A percentile compares a stretch with the other conserved stretches of the same genome.
Conservation (phyloP, 176 grass and related monocot genomes). For the Dactylis glomerata region DNA sequence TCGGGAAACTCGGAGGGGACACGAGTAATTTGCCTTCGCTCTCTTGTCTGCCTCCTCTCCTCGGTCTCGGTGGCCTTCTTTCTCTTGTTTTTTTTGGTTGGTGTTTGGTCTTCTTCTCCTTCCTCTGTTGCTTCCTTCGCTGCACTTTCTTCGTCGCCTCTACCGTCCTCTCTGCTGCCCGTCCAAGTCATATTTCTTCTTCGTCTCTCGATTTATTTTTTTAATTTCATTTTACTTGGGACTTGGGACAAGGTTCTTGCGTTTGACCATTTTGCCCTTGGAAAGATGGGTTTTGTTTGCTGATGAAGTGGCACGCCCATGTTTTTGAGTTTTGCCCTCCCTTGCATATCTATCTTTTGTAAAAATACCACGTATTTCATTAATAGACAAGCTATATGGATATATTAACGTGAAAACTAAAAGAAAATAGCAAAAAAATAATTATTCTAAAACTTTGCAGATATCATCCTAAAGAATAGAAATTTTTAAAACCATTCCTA, state of each 20-base stretch:
- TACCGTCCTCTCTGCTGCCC: slow-evolving; percentile 19
- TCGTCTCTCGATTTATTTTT: background rate
- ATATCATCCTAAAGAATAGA: too few species aligned
- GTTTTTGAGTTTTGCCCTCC: background rate
- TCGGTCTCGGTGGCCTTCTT: background rate
- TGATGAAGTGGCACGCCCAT: background rate
- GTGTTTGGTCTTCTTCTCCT: slow-evolving; percentile 18
- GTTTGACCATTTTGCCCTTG: slow-evolving; percentile 34
- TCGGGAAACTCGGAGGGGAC: slow-evolving; percentile 2
- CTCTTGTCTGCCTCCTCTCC: background rate
- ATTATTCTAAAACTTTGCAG: too few species aligned
- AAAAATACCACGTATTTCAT: too few species aligned
- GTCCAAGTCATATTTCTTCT: slow-evolving; percentile 22
- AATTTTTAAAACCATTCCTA: too few species aligned
- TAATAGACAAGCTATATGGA: too few species aligned
- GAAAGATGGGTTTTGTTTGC: slow-evolving; percentile 42
- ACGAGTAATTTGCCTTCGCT: background rate
- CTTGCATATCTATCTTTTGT: background rate
- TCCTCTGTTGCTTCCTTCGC: slow-evolving; percentile 23
- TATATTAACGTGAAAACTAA: too few species aligned
- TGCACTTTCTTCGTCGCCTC: slow-evolving; percentile 30
- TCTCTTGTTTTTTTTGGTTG: background rate
- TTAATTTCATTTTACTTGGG: background rate
- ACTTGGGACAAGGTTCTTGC: background rate
- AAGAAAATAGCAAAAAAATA: too few species aligned